phyloP scores from a whole-genome alignment of 202 grass and related monocot genomes.

The Bolboschoenoplectus hybrid region DNA sequence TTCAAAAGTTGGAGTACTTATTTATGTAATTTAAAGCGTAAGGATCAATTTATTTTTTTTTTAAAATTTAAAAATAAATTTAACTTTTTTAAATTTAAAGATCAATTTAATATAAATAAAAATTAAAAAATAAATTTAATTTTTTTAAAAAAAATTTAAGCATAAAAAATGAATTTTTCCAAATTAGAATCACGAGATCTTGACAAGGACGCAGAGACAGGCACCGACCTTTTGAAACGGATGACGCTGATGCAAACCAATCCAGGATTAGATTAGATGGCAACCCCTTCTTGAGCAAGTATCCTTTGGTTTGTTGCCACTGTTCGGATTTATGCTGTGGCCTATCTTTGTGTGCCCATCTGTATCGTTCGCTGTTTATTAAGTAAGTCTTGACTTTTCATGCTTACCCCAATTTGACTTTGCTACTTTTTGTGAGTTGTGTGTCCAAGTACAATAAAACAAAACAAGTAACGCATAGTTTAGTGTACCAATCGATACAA shows the following conservation, averaged over 20 bases:
- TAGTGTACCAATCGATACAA: too few relatives aligned
- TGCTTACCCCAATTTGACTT: conserved; percentile 19
- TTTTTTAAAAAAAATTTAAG: too few relatives aligned
- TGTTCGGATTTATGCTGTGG: not conserved
- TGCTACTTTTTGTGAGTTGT: not conserved
- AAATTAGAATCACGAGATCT: conserved; percentile 37
- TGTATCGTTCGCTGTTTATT: not conserved
- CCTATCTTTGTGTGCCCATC: not conserved
- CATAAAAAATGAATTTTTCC: too few relatives aligned
- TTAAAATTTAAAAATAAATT: too few relatives aligned
- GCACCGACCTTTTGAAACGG: conserved; percentile 34
- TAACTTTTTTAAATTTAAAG: too few relatives aligned
- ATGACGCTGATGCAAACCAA: conserved; percentile 27
- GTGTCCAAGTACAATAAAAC: too few relatives aligned
- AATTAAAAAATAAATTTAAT: too few relatives aligned
- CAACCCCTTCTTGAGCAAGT: not conserved
- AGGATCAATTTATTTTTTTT: too few relatives aligned
- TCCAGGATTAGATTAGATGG: not conserved
- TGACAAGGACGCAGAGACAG: conserved; percentile 7
- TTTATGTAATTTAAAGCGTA: too few relatives aligned
- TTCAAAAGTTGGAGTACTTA: too few relatives aligned
- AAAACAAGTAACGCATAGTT: too few relatives aligned
- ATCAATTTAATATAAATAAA: too few relatives aligned
- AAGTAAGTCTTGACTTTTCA: not conserved
- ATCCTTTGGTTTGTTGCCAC: conserved; percentile 31